Conservation (phyloP, 2,329 filamentous ascomycete genomes). For the Aureobasidium sp. region DNA sequence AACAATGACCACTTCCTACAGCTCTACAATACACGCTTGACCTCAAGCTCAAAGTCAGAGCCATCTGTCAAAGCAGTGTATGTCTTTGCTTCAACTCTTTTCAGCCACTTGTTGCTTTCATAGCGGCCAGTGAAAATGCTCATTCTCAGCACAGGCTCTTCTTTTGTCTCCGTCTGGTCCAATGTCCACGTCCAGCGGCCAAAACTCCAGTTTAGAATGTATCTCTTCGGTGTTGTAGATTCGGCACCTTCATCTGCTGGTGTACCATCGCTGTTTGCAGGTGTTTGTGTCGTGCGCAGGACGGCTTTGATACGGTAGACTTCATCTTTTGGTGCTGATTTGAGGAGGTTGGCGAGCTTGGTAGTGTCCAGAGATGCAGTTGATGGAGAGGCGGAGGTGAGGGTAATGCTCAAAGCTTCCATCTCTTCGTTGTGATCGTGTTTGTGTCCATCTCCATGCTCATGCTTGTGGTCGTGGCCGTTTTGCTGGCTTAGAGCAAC, state of each 20-base stretch:
- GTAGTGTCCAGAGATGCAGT: constrained; percentile 38
- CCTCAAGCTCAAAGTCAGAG: constrained; percentile 39
- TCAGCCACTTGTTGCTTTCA: constrained; percentile 70
- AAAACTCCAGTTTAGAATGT: constrained; percentile 98
- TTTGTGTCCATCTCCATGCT: constrained; percentile 23
- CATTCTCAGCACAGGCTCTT: constrained; percentile 51
- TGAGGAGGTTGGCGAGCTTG: constrained; percentile 59
- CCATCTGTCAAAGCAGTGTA: constrained; percentile 20
- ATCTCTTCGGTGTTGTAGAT: constrained; percentile 43
- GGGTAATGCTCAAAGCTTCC: constrained; percentile 74
- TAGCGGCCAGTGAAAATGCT: constrained; percentile 67
- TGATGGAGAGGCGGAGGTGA: constrained; percentile 27
- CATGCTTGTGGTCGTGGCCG: constrained; percentile 34
- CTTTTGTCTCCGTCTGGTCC: constrained; percentile 27
- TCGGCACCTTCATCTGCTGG: constrained; percentile 21
- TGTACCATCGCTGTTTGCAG: constrained; percentile 26
- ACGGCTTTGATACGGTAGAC: constrained; percentile 88
- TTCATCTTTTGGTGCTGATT: constrained; percentile 77
- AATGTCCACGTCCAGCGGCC: constrained; percentile 86
- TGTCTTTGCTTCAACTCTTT: constrained; percentile 49
- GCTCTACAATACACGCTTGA: constrained; percentile 33
- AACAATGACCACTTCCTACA: not conserved
- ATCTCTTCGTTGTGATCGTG: constrained; percentile 72
- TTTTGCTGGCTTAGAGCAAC: constrained; percentile 30
- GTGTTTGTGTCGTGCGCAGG: constrained; percentile 34